Conservation (phyloP, 176 grass and related monocot genomes). For the Rhynchospora pubera region DNA sequence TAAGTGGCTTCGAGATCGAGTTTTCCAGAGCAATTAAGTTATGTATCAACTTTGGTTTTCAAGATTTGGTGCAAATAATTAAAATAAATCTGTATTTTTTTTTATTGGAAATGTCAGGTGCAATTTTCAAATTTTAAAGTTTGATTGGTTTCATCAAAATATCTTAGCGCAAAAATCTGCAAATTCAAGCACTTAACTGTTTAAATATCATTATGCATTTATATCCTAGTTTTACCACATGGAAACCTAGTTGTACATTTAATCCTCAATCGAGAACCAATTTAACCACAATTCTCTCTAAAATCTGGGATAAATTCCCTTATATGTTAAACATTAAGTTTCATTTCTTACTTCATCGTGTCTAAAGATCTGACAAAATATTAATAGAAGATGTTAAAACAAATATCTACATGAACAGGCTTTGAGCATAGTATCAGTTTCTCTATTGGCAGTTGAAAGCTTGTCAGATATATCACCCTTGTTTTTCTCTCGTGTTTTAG, state of each 20-base stretch:
- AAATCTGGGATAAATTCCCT: not conserved
- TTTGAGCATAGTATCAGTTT: slow-evolving; percentile 95
- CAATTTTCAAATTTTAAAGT: not conserved
- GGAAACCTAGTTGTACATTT: not conserved
- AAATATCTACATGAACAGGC: slow-evolving; percentile 36
- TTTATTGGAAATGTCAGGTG: not conserved
- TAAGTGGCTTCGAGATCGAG: no score
- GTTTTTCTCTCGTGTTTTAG: slow-evolving; percentile 75
- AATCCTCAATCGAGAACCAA: not conserved
- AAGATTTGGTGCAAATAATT: no score
- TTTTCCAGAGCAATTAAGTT: no score
- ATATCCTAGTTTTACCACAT: not conserved
- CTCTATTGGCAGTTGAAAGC: slow-evolving; percentile 68
- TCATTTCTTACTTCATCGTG: not conserved
- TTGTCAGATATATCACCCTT: slow-evolving; percentile 71
- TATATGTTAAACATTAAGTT: not conserved
- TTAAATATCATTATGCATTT: not conserved
- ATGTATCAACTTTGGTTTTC: no score
- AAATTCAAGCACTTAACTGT: not conserved
- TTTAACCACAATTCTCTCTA: not conserved
- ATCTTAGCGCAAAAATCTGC: not conserved
- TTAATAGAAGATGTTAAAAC: not conserved
- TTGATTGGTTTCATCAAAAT: not conserved
- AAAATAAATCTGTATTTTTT: not conserved
- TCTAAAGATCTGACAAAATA: not conserved